phyloP scores from a whole-genome alignment of 441 rosid genomes.

The Viola pubescens region DNA sequence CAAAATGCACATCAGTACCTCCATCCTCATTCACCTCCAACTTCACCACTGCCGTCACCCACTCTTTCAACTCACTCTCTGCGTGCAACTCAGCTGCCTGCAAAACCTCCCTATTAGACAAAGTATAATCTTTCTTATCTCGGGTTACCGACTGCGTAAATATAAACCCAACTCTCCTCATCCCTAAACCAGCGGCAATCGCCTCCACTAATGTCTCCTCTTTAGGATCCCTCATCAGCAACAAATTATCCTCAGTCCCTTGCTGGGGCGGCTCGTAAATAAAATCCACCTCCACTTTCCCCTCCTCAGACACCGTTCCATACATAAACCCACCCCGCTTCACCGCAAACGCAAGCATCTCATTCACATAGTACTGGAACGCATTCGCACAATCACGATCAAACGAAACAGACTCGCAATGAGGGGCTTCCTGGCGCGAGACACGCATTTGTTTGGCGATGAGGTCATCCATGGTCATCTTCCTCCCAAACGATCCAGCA shows the following conservation, averaged over 20 bases:
- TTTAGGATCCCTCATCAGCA: slow-evolving; percentile 52
- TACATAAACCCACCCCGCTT: slow-evolving; percentile 91
- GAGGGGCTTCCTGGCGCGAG: slow-evolving; percentile 71
- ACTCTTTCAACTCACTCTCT: slow-evolving; percentile 76
- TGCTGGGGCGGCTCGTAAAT: slow-evolving; percentile 95
- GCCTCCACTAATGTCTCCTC: slow-evolving; percentile 85
- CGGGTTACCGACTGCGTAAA: slow-evolving; percentile 68
- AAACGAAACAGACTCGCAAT: slow-evolving; percentile 76
- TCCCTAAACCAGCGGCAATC: slow-evolving; percentile 71
- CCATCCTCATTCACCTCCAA: slow-evolving; percentile 87
- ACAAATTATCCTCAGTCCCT: slow-evolving; percentile 54
- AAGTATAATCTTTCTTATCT: slow-evolving; percentile 69
- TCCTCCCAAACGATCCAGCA: slow-evolving; percentile 87
- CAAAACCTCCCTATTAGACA: slow-evolving; percentile 66
- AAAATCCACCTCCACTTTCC: slow-evolving; percentile 73
- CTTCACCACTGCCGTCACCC: slow-evolving; percentile 95
- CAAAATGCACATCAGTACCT: slow-evolving; percentile 82
- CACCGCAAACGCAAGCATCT: slow-evolving; percentile 67
- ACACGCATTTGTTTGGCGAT: slow-evolving; percentile 90
- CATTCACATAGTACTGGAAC: slow-evolving; percentile 75
- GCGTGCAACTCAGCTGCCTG: slow-evolving; percentile 77
- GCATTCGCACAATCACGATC: slow-evolving; percentile 80
- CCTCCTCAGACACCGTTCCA: slow-evolving; percentile 65
- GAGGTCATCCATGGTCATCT: slow-evolving; percentile 97
- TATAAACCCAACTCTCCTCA: slow-evolving; percentile 86